Evolutionary conservation across 2,329 filamentous ascomycete genomes (phyloP).

Genomic region (Fusarium decemcellulare): DNA sequence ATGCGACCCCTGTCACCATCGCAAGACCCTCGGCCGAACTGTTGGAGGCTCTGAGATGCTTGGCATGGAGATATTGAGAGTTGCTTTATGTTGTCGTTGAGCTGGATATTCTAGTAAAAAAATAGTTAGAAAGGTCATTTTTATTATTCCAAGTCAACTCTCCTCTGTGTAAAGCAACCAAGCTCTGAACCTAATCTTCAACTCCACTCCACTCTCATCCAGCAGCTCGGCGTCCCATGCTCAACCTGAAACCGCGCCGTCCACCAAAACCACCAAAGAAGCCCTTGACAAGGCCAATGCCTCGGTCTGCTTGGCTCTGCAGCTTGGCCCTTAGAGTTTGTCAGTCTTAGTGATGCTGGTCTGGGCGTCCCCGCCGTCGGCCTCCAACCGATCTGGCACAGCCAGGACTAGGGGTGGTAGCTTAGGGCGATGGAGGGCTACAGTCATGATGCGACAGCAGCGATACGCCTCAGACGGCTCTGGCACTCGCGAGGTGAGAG

Average conservation of each 20-base stretch:
- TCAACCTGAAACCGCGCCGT: constrained; percentile 45
- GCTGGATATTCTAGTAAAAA: too few species aligned
- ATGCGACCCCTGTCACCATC: background rate
- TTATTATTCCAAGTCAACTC: too few species aligned
- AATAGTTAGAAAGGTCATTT: too few species aligned
- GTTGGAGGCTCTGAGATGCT: background rate
- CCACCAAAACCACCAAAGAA: constrained; percentile 34
- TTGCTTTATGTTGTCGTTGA: background rate
- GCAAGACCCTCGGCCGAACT: background rate
- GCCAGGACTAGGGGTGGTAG: constrained; percentile 10
- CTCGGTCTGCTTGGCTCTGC: background rate
- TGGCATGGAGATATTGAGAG: background rate
- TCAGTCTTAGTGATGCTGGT: background rate
- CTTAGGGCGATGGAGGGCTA: background rate
- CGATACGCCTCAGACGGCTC: constrained; percentile 14
- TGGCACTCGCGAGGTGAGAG: constrained; percentile 23
- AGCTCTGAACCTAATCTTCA: background rate
- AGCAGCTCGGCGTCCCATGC: constrained; percentile 15
- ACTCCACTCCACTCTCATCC: background rate
- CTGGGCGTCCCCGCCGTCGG: constrained; percentile 12
- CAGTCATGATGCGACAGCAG: constrained; percentile 26
- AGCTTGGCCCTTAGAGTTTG: background rate
- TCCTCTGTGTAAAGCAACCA: too few species aligned
- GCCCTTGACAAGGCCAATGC: background rate
- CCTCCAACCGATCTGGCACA: constrained; percentile 44